Percentiles rank a stretch among this genome's conserved stretches.
phyloP scores from a whole-genome alignment of 495 filamentous ascomycete genomes.

The Lophiotrema nucula region DNA sequence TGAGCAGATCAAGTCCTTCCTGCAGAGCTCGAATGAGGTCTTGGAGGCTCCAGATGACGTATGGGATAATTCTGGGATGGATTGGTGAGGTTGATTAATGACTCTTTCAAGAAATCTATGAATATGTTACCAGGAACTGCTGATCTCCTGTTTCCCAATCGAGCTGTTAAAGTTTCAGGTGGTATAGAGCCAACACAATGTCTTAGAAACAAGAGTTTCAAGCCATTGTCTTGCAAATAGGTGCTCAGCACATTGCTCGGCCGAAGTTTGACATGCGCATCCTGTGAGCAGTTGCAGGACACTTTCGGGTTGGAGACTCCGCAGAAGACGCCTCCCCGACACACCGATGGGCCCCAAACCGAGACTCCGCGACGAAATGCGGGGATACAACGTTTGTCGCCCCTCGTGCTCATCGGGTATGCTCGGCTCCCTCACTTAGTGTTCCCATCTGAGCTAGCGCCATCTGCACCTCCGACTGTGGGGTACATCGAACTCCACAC shows the following conservation, averaged over 20 bases:
- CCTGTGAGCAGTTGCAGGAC: background rate
- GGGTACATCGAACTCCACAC: slow-evolving; percentile 11
- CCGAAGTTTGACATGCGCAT: background rate
- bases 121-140: too few relatives aligned
- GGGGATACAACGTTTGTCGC: slow-evolving; percentile 1
- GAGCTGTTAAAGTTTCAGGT: too few relatives aligned
- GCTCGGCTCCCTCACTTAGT: slow-evolving; percentile 12
- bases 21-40: slow-evolving; percentile 3
- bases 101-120: too few relatives aligned
- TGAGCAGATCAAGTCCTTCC: slow-evolving; percentile 1
- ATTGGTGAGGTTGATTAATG: too few relatives aligned
- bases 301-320: background rate
- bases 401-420: slow-evolving; percentile 15
- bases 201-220: too few relatives aligned
- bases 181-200: too few relatives aligned
- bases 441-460: background rate
- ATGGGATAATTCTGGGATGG: slow-evolving; percentile 6
- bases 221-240: too few relatives aligned
- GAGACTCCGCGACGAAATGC: slow-evolving; percentile 18
- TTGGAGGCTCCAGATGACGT: slow-evolving; percentile 14
- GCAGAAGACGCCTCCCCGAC: background rate
- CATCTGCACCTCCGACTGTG: background rate
- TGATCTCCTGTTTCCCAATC: too few relatives aligned
- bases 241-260: background rate
- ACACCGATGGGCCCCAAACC: slow-evolving; percentile 3